Evolutionary conservation across 768 basidiomycete species (phyloP).

Genomic region (Lenzites betulinus): DNA sequence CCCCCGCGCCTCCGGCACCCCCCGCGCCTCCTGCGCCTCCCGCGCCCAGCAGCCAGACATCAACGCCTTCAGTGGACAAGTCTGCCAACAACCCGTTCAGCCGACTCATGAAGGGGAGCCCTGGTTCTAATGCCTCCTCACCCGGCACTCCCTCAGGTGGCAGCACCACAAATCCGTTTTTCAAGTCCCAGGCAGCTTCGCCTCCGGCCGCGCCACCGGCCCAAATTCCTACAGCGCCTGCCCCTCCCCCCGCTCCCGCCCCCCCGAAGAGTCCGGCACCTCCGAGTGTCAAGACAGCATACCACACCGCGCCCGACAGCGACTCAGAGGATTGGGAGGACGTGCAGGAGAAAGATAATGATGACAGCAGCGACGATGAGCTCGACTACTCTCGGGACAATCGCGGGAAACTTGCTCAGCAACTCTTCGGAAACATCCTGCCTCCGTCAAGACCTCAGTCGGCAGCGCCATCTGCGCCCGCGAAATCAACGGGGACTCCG

Average conservation of each 20-base stretch:
- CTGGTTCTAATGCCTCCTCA: constrained; percentile 36
- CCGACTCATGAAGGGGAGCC: constrained; percentile 56
- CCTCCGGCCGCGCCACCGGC: constrained; percentile 38
- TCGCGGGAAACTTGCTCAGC: constrained; percentile 72
- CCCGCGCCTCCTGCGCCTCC: constrained; percentile 39
- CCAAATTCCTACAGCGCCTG: constrained; percentile 40
- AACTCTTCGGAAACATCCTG: constrained; percentile 74
- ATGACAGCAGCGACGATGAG: constrained; percentile 81
- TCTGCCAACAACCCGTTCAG: constrained; percentile 82
- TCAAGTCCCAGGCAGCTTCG: constrained; percentile 49
- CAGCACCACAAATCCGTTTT: constrained; percentile 77
- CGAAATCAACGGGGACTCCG: constrained; percentile 24
- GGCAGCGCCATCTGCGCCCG: constrained; percentile 39
- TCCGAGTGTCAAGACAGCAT: constrained; percentile 52
- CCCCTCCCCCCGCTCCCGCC: constrained; percentile 39
- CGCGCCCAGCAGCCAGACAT: constrained; percentile 29
- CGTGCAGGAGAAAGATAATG: constrained; percentile 69
- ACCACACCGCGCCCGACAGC: constrained; percentile 60
- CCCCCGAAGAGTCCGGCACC: constrained; percentile 54
- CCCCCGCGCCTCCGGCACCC: constrained; percentile 43
- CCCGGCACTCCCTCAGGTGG: constrained; percentile 39
- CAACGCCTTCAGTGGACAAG: constrained; percentile 43
- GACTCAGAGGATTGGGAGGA: constrained; percentile 89
- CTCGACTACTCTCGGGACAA: constrained; percentile 61
- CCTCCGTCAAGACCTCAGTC: constrained; percentile 59